These are phyloP conservation scores for Elsinoe australis DNA, from an alignment of 2,329 filamentous ascomycete genomes.

Conservation along the genomic window DNA sequence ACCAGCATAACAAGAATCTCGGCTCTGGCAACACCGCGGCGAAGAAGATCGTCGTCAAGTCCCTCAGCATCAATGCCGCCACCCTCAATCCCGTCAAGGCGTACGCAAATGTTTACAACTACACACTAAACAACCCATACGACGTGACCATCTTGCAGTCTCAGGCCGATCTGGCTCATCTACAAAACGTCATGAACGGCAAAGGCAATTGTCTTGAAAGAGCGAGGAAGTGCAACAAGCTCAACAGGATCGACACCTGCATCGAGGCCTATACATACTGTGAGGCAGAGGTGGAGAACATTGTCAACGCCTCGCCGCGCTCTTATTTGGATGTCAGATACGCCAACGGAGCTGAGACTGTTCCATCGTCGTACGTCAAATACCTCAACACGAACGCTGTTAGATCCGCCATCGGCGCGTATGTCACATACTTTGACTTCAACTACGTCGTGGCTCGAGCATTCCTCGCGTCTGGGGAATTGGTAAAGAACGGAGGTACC, in stretches of 20 bases:
- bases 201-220: conserved; percentile 53
- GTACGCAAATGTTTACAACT: conserved; percentile 53
- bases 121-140: conserved; percentile 51
- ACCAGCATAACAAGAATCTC: conserved; percentile 16
- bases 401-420: conserved; percentile 51
- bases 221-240: conserved; percentile 48
- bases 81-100: conserved; percentile 44
- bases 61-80: conserved; percentile 28
- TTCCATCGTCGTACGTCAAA: conserved; percentile 45
- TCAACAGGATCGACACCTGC: conserved; percentile 47
- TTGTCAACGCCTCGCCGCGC: no score
- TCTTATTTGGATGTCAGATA: conserved; percentile 49
- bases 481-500: conserved; percentile 38
- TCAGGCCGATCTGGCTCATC: conserved; percentile 42
- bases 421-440: conserved; percentile 48
- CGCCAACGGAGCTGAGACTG: conserved; percentile 32
- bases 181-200: conserved; percentile 55
- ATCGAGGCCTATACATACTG: conserved; percentile 50
- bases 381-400: conserved; percentile 52
- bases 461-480: conserved; percentile 45
- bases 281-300: conserved; percentile 43
- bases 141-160: conserved; percentile 47
- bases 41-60: conserved; percentile 9
- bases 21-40: neutral
- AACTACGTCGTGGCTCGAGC: conserved; percentile 39